phyloP scores from a whole-genome alignment of 495 filamentous ascomycete species.

The Aspergillus indologenus region DNA sequence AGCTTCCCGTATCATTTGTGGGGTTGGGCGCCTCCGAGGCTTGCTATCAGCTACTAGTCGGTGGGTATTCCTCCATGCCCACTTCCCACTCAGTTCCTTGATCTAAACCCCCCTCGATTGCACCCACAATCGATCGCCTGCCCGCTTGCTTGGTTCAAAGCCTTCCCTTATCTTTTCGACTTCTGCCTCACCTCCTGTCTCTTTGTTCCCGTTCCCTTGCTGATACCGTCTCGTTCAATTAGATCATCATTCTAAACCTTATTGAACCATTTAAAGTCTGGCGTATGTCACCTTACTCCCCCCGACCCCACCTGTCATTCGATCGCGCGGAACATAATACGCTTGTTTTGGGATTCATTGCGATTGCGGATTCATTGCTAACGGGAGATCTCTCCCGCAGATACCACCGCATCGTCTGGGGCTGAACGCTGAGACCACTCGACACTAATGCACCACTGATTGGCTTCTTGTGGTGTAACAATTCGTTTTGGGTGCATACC shows the following conservation, averaged over 20 bases:
- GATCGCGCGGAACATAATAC: not conserved
- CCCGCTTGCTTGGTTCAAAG: not conserved
- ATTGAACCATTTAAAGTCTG: not conserved
- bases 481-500: not conserved
- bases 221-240: not conserved
- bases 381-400: not conserved
- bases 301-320: not conserved
- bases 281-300: constrained; percentile 4
- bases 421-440: not conserved
- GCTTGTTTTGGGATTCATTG: not conserved
- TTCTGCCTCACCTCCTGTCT: constrained; percentile 1
- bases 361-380: not conserved
- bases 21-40: constrained; percentile 9
- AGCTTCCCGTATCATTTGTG: constrained; percentile 11
- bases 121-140: not conserved
- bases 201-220: not conserved
- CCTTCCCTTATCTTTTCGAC: not conserved
- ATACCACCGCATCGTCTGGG: not conserved
- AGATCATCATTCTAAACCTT: constrained; percentile 7
- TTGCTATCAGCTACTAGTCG: constrained; percentile 4
- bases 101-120: too few species aligned
- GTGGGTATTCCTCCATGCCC: constrained; percentile 1
- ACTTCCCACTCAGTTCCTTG: not conserved
- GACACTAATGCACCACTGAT: constrained; percentile 6
- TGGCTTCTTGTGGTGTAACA: constrained; percentile 3